Conservation (phyloP, 768 basidiomycete genomes). For the Mycena chlorophos region DNA sequence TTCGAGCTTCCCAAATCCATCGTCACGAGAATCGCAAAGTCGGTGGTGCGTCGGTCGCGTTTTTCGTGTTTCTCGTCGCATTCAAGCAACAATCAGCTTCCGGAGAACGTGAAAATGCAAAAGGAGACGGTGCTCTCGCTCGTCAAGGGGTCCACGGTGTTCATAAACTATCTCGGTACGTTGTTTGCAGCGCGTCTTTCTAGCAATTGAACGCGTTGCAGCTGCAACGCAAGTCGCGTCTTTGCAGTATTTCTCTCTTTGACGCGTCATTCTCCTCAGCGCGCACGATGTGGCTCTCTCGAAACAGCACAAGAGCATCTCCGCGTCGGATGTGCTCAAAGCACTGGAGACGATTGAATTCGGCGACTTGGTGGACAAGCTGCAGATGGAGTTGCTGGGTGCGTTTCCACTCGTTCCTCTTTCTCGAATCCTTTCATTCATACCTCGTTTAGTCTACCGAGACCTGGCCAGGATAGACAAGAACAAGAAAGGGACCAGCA, state of each 20-base stretch:
- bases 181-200: slow-evolving; percentile 4
- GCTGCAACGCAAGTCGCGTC: slow-evolving; percentile 49
- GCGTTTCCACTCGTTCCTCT: slow-evolving; percentile 20
- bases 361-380: slow-evolving; percentile 61
- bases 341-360: slow-evolving; percentile 81
- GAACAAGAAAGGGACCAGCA: slow-evolving; percentile 40
- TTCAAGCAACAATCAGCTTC: slow-evolving; percentile 52
- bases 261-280: slow-evolving; percentile 39
- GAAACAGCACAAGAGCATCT: slow-evolving; percentile 85
- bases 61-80: slow-evolving; percentile 1
- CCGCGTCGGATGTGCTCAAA: slow-evolving; percentile 86
- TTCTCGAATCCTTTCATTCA: not conserved
- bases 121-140: slow-evolving; percentile 87
- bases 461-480: slow-evolving; percentile 64
- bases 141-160: slow-evolving; percentile 88
- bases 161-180: slow-evolving; percentile 91
- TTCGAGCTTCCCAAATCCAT: slow-evolving; percentile 84
- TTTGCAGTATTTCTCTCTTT: not conserved
- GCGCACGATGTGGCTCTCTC: slow-evolving; percentile 87
- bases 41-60: slow-evolving; percentile 54
- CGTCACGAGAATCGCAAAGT: slow-evolving; percentile 83
- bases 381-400: slow-evolving; percentile 69
- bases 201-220: slow-evolving; percentile 24
- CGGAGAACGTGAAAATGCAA: slow-evolving; percentile 82
- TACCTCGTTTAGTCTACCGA: slow-evolving; percentile 54